Conservation (phyloP, 495 filamentous ascomycete species). For the Podospora bellae-mahoneyi region DNA sequence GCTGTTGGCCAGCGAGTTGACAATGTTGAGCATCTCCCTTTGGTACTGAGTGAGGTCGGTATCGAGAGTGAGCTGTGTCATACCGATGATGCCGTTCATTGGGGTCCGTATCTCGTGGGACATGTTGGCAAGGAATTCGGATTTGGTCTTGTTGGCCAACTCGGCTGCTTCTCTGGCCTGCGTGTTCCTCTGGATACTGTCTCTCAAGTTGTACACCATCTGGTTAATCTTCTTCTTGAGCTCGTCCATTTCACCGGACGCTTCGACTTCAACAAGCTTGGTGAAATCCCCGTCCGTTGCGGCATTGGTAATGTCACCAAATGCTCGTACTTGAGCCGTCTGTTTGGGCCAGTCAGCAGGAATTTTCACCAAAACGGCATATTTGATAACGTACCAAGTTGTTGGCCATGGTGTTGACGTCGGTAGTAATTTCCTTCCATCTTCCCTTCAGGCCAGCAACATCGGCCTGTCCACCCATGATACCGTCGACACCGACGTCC, state of each 20-base stretch:
- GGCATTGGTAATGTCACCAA: conserved; percentile 95
- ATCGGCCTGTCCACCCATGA: conserved; percentile 97
- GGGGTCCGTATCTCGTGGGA: conserved; percentile 98
- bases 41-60: conserved; percentile 94
- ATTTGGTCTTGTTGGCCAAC: conserved; percentile 96
- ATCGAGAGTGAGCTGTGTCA: conserved; percentile 96
- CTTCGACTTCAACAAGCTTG: conserved; percentile 95
- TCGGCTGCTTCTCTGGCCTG: conserved; percentile 94
- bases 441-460: conserved; percentile 89
- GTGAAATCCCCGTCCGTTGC: conserved; percentile 97
- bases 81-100: conserved; percentile 83
- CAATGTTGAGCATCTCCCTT: conserved; percentile 97
- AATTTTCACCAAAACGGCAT: not conserved
- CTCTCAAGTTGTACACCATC: conserved; percentile 94
- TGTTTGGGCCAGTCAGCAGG: conserved; percentile 22
- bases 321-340: conserved; percentile 96
- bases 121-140: conserved; percentile 99
- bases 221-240: conserved; percentile 99
- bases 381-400: conserved; percentile 58
- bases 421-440: conserved; percentile 97
- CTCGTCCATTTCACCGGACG: conserved; percentile 98
- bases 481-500: conserved; percentile 96
- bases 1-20: conserved; percentile 96
- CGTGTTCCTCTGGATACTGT: conserved; percentile 98
- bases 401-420: conserved; percentile 98